A percentile compares a stretch with the other conserved stretches of the same genome.
phyloP scores from a whole-genome alignment of 1,139 yeast genomes.

The Saccharomyces pastorianus region DNA sequence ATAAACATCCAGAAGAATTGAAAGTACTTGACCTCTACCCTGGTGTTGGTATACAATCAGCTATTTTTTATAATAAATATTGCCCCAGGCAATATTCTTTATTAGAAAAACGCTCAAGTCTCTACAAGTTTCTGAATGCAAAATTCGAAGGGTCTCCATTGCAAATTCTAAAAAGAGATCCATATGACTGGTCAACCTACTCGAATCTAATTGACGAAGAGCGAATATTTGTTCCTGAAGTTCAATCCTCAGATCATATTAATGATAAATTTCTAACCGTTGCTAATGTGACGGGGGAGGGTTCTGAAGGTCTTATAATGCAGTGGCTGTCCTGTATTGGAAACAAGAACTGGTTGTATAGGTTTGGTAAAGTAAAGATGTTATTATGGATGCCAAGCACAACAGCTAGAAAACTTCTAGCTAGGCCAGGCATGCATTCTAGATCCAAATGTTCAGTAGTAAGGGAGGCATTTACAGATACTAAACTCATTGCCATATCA shows the following conservation, averaged over 20 bases:
- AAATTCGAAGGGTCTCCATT: constrained; percentile 25
- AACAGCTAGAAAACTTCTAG: constrained; percentile 55
- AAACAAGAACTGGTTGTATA: constrained; percentile 66
- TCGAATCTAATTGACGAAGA: constrained; percentile 37
- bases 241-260: constrained; percentile 39
- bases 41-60: constrained; percentile 46
- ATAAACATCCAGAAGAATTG: constrained; percentile 38
- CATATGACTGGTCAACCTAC: constrained; percentile 62
- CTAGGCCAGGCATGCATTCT: constrained; percentile 39
- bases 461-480: constrained; percentile 51
- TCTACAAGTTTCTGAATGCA: constrained; percentile 31
- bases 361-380: constrained; percentile 67
- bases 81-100: constrained; percentile 55
- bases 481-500: constrained; percentile 44
- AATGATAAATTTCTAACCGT: constrained; percentile 57
- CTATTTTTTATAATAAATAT: constrained; percentile 43
- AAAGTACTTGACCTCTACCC: constrained; percentile 64
- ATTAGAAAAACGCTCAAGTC: constrained; percentile 44
- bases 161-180: constrained; percentile 33
- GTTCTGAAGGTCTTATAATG: constrained; percentile 62
- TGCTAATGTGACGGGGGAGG: constrained; percentile 51
- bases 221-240: constrained; percentile 37
- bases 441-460: constrained; percentile 55
- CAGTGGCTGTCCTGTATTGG: constrained; percentile 71
- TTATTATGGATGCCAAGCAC: constrained; percentile 51